Evolutionary conservation across 2,329 filamentous ascomycete genomes (phyloP), one percentile per base, ranked within the genome.

Genomic region (Davidsoniella virescens): DNA sequence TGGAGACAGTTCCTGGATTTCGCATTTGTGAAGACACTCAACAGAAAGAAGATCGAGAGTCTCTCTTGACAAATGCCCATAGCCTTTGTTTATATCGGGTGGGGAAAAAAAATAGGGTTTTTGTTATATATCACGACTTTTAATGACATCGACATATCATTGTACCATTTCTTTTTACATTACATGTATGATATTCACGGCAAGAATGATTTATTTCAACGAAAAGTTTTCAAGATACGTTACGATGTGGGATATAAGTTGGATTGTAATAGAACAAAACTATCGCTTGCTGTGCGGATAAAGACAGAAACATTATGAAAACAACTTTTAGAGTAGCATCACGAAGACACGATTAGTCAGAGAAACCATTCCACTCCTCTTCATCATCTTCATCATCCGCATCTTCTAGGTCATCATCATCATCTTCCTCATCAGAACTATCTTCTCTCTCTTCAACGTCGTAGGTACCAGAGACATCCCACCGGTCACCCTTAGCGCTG

Each of bases 391-490:
- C 17, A 26, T 47, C 50, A 17, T 59, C 62, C 12, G 59, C 59
- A 7, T 60, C 62, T 1, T 60, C 63, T 2, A 61, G 63, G 1
- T 60, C 62, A 48, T 56, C 65, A 0, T 64, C 62, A 2, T 62
- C 65, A 1, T 59, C 61, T 1, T 64, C 67, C 0, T 65, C 60
- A 1, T 65, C 67, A 1, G 63, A 65, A 0, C 65, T 66, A 0
- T 65, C 69, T 1, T 73, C 72, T 37, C 68, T 62, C 52, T 77
- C 73, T 55, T 74, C 73, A 29, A 94, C 81, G 20, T 82, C 85
- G 63, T 84, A 86, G 33, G 79, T 78, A 0, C 80, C 92, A 44
- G 78, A 82, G 46, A 96, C 72, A 66, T 98, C 92, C 87, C 88
- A 96, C 41, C 92, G 74, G 65, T 96, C 92, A 1, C 92, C 92